Base-by-base conservation (phyloP, 2,329 filamentous ascomycete species). In the Pestalotiopsis sp. region DNA sequence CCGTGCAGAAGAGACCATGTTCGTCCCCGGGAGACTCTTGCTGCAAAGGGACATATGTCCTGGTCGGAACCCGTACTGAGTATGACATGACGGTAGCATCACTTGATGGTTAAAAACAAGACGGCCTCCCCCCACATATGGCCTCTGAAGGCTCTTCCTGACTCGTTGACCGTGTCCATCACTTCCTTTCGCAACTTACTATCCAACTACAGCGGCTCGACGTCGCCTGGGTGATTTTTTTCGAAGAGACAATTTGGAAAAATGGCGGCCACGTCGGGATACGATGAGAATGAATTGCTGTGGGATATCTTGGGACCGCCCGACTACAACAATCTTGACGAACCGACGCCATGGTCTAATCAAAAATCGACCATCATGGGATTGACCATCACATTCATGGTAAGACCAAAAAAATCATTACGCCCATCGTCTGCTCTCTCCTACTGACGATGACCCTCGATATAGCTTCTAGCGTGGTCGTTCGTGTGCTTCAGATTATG, bases 401-500 rank as follows among this genome's bases (percentile, higher is more conserved):
- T 69, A 52, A 27, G 68, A 62, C 13, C 17, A 41, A 31, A 36
- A 31, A 9, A 36, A 2, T 9, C 31, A 36, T 36, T 36, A 36
- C 31, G 31, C 31, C 7, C 31, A 7, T 36, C 31, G 31, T 36
- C 7, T 7, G 7, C 31, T 36, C 12, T 25, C 39, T 31, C 11
- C 25, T 62, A 11, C 45, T 67, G 23, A 63, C 17, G 3, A 25
- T 23, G 3, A 25, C 58, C 39, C 17, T 5, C 45, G 11, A 11
- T 38, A 52, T 52, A 78, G 76, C 31, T 73, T 12, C 59, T 78
- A 13, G 77, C 76, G 9, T 75, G 72, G 69, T 65, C 73, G 25
- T 77, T 76, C 61, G 76, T 78, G 5, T 39, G 41, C 31, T 63
- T 78, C 41, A 71, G 77, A 61, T 45, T 79, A 67, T 76, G 74